Evolutionary conservation across 2,329 filamentous ascomycete genomes (phyloP), one percentile per base, ranked within the genome.

Genomic region (Nemania sp.): DNA sequence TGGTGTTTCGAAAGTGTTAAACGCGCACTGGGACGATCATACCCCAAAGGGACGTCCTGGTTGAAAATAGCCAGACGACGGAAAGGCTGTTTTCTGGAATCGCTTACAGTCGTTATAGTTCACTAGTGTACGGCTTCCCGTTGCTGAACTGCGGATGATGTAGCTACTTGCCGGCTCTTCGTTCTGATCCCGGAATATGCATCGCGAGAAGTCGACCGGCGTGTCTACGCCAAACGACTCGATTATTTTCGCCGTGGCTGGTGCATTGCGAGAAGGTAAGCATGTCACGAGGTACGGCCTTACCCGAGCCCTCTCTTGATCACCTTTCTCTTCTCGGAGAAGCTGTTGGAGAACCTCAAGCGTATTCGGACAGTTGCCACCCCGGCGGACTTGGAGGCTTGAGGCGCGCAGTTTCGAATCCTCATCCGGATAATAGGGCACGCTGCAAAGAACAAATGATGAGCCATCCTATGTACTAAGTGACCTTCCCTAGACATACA

Each of bases 301-400:
- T 31, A 75, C 60, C 28, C 58, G 49, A 48, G 46, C 54, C 61
- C 64, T 37, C 20, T 45, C 24, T 59, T 11, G 46, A 33, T 23
- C 48, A 33, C 56, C n/a, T 34, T 43, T 52, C 26, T 64, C 50
- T 19, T 46, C 39, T 15, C 23, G 41, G 45, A 84, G 64, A 15
- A 89, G 77, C 67, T 91, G 86, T 57, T 83, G 78, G 22, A 91
- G 73, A 7, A 91, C 87, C 66, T 90, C 80, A 28, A 90, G 78
- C 3, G 82, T 81, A 67, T 91, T 91, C 20, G 84, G 80, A 58
- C 85, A 84, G 68, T 91, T 92, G 26, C 88, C 88, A 47, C 89
- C 88, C 22, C 87, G 80, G 24, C 88, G 81, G 37, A 79, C 78
- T 30, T 75, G 72, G 49, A 88, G 68, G 20, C 66, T 75, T 2